Percentiles rank a stretch among this genome's conserved stretches.
phyloP scores from a whole-genome alignment of 108 stramenopile species.

The Pseudonitzschia pungens region DNA sequence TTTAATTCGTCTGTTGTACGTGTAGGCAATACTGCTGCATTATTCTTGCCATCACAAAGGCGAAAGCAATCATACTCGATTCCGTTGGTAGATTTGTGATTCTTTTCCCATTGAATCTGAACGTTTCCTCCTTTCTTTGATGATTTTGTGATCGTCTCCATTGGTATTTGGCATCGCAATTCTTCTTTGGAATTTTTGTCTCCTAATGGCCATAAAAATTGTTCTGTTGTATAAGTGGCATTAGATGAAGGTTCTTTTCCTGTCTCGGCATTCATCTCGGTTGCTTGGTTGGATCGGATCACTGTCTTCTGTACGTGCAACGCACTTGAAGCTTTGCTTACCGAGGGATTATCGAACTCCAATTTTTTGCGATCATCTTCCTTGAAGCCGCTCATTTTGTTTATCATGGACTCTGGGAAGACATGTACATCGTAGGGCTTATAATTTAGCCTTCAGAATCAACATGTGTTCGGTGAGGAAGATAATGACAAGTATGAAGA shows the following conservation, averaged over 20 bases:
- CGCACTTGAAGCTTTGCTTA: background rate
- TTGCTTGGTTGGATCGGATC: background rate
- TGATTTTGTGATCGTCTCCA: conserved; percentile 29
- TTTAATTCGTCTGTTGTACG: background rate
- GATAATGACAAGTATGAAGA: too few relatives aligned
- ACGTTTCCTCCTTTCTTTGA: conserved; percentile 30
- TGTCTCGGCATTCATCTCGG: conserved; percentile 1
- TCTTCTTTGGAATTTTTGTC: conserved; percentile 43
- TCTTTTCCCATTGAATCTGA: conserved; percentile 24
- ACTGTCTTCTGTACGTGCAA: background rate
- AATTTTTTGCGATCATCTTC: conserved; percentile 14
- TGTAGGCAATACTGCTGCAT: background rate
- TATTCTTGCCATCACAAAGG: background rate
- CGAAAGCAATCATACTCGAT: conserved; percentile 10
- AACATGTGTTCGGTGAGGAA: too few relatives aligned
- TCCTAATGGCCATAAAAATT: conserved; percentile 68
- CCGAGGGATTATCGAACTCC: background rate
- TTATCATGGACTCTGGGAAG: conserved; percentile 68
- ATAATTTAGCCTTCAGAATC: conserved; percentile 53
- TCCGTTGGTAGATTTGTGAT: background rate
- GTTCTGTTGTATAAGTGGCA: background rate
- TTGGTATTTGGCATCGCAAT: conserved; percentile 51
- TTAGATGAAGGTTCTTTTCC: background rate
- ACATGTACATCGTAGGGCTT: conserved; percentile 69
- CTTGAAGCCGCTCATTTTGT: conserved; percentile 54